Evolutionary conservation across 164 flowering plant genomes (phyloP).

Genomic region (Houttuynia cordata): DNA sequence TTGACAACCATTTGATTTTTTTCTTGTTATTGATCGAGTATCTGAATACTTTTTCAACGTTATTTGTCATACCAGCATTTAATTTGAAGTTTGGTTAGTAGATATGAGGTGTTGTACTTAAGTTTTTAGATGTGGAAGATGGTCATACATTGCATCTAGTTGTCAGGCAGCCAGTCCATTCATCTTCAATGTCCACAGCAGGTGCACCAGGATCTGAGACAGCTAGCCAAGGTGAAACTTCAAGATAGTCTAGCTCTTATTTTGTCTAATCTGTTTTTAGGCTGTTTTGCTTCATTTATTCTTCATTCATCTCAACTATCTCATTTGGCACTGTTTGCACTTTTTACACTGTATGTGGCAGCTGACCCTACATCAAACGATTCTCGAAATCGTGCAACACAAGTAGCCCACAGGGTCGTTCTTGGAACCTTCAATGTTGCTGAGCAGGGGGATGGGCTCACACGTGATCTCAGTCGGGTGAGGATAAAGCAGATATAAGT

Average conservation of each 20-base stretch:
- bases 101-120: constrained; percentile 13
- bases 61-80: no score
- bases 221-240: neutral
- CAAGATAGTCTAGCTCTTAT: neutral
- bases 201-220: neutral
- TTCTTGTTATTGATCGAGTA: no score
- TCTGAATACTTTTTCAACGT: no score
- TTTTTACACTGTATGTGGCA: constrained; percentile 16
- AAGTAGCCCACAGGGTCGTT: constrained; percentile 40
- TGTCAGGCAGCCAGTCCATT: constrained; percentile 62
- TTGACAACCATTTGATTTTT: no score
- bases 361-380: constrained; percentile 35
- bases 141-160: constrained; percentile 97
- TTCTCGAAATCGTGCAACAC: constrained; percentile 20
- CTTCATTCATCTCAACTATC: no score
- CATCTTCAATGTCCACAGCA: constrained; percentile 29
- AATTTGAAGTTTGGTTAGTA: no score
- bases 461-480: constrained; percentile 70
- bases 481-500: constrained; percentile 6
- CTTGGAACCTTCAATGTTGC: constrained; percentile 69
- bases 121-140: constrained; percentile 84
- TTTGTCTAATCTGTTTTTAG: no score
- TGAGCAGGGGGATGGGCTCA: constrained; percentile 62
- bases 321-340: no score
- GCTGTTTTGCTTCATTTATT: neutral